phyloP scores from a whole-genome alignment of 2,329 filamentous ascomycete species.

The Huntiella decipiens region DNA sequence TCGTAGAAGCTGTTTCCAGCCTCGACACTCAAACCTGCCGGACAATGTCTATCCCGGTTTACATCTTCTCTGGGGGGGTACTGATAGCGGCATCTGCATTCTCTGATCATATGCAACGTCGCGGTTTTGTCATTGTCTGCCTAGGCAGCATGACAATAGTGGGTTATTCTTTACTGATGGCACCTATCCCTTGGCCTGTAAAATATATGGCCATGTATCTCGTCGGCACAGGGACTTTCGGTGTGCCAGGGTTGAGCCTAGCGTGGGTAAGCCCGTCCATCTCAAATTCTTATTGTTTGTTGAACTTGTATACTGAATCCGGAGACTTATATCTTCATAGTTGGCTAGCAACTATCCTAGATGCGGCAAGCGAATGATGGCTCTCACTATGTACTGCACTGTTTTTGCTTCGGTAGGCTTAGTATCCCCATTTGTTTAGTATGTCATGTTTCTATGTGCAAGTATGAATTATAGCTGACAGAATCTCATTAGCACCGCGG shows the following conservation, averaged over 20 bases:
- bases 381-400: not conserved
- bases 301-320: too few species aligned
- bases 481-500: not conserved
- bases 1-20: not conserved
- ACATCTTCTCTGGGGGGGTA: not conserved
- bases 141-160: not conserved
- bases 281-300: not conserved
- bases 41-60: not conserved
- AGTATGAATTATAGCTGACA: not conserved
- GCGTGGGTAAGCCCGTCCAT: not conserved
- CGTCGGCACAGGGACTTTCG: not conserved
- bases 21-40: not conserved
- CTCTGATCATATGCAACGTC: conserved; percentile 1
- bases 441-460: not conserved
- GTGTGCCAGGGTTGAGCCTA: not conserved
- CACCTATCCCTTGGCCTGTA: too few species aligned
- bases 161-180: not conserved
- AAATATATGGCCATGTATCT: not conserved
- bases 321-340: not conserved
- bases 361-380: not conserved
- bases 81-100: not conserved
- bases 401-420: not conserved
- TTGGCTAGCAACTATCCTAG: not conserved
- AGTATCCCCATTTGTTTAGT: not conserved
- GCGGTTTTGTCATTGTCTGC: not conserved